A percentile compares a stretch with the other conserved stretches of the same genome.
Conservation (phyloP, 2,329 filamentous ascomycete species). For the Beauveria brongniartii region DNA sequence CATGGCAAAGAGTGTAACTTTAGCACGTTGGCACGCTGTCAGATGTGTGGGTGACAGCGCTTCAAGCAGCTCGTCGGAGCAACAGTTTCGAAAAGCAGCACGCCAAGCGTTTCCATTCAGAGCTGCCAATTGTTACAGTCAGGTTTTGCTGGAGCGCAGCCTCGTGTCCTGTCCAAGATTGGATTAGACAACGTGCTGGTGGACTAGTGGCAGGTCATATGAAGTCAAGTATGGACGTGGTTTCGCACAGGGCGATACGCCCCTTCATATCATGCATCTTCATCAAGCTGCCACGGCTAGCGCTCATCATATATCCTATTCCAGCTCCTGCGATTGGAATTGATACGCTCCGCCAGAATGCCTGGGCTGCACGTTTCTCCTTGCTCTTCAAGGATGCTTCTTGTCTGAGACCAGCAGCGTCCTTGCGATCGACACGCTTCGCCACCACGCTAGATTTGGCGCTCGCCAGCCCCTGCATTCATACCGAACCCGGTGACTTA, state of each 20-base stretch:
- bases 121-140: too few relatives aligned
- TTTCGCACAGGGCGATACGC: not conserved
- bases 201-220: not conserved
- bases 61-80: not conserved
- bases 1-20: not conserved
- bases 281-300: too few relatives aligned
- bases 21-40: not conserved
- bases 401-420: not conserved
- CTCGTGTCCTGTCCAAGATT: not conserved
- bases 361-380: too few relatives aligned
- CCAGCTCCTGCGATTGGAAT: not conserved
- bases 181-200: not conserved
- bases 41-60: not conserved
- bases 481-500: not conserved
- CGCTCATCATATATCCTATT: not conserved
- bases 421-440: not conserved
- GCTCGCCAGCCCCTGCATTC: not conserved
- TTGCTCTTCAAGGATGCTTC: not conserved
- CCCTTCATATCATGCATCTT: too few relatives aligned
- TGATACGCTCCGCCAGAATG: too few relatives aligned
- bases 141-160: not conserved
- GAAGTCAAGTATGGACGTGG: too few relatives aligned
- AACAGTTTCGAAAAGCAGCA: not conserved
- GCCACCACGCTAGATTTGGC: not conserved
- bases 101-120: not conserved